These are phyloP conservation scores for Colletotrichum musicola DNA, from an alignment of 2,329 filamentous ascomycete species.

Conservation along the genomic window DNA sequence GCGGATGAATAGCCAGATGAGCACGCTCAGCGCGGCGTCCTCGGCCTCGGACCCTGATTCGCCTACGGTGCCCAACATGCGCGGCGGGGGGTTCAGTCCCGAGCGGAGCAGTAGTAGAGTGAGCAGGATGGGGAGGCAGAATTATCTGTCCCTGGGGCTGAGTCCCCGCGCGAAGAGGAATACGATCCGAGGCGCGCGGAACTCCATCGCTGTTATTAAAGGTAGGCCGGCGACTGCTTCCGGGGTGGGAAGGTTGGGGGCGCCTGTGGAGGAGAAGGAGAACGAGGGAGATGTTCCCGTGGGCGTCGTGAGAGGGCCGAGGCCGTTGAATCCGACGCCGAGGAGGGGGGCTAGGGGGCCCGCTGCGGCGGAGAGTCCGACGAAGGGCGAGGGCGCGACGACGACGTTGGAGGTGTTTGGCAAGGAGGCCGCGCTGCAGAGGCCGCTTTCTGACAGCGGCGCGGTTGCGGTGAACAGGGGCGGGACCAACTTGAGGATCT, in stretches of 20 bases:
- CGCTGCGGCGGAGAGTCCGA: constrained; percentile 3
- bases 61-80: constrained; percentile 53
- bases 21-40: constrained; percentile 57
- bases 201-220: constrained; percentile 26
- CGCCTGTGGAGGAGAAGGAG: constrained; percentile 34
- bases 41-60: constrained; percentile 51
- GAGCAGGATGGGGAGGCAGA: constrained; percentile 53
- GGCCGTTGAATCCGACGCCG: constrained; percentile 13
- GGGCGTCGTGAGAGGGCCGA: constrained; percentile 12
- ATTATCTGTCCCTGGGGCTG: constrained; percentile 55
- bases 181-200: constrained; percentile 21
- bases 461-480: neutral
- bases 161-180: constrained; percentile 39
- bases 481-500: constrained; percentile 45
- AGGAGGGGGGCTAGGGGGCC: constrained; percentile 13
- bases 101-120: constrained; percentile 47
- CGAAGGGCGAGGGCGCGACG: constrained; percentile 49
- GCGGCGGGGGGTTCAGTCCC: constrained; percentile 55
- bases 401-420: constrained; percentile 58
- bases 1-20: constrained; percentile 68
- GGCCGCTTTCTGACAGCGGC: constrained; percentile 53
- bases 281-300: constrained; percentile 4
- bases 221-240: constrained; percentile 3
- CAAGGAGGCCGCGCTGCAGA: constrained; percentile 58
- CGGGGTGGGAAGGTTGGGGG: constrained; percentile 6